Base-by-base conservation (phyloP, 805 yeast species). In the Cyberlindnera maclurae region DNA sequence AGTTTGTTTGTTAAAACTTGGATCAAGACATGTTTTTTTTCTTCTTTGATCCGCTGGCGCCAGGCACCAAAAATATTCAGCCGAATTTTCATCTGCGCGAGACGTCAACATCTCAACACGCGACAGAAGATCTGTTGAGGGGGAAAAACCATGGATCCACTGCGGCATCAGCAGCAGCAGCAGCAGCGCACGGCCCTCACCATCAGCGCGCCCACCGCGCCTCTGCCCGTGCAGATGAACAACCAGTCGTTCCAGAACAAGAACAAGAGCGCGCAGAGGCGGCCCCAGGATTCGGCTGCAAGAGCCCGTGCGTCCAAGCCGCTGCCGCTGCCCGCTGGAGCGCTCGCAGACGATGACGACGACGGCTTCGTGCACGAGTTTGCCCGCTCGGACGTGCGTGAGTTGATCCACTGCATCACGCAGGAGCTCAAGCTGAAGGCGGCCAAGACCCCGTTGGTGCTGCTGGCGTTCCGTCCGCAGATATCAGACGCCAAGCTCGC, bases 381-480 rank as follows among this genome's bases (percentile, higher is more conserved):
- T 48, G 70, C 79, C 16, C 64, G 90, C 39, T 77, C 78, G 47
- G 76, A 77, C 36, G 72, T 86, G 15, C 79, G 79, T 54, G 76
- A 75, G 22, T 66, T 82, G 20, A 71, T 87, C 29, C 93, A 83
- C 57, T 52, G 69, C 18, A 74, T 86, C 32, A 85, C 96, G 0
- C 73, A 74, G 5, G 88, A 82, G 43, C 59, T 88, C 45, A 87
- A 87, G 54, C 64, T 64, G 9, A 69, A 78, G 40, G 93, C 89
- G 20, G 64, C 83, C 2, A 75, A 79, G 50, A 73, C 85, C 0
- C 94, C 94, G 6, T 79, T 79, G 39, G 58, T 88, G 2, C 67
- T 87, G 48, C 67, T 88, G 28, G 93, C 96, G 1, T 85, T 81
- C 61, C 62, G 95, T 38, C 82, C 89, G 1, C 76, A 77, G 43